phyloP scores from a whole-genome alignment of 768 basidiomycete genomes.

The Trametes punicea region DNA sequence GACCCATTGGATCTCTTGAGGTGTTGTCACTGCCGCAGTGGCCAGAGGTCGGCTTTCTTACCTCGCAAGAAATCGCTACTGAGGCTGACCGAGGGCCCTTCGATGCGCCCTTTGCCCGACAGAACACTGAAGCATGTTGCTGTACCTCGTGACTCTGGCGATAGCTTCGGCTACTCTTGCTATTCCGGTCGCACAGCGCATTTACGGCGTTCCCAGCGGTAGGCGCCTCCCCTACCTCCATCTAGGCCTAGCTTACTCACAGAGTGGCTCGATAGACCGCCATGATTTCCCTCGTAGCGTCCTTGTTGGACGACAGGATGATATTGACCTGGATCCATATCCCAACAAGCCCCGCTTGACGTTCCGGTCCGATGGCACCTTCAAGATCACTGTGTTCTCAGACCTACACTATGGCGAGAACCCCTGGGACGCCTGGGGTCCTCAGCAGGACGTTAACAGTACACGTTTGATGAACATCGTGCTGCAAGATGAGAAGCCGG shows the following conservation, averaged over 20 bases:
- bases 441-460: conserved; percentile 64
- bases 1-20: no score
- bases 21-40: no score
- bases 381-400: conserved; percentile 72
- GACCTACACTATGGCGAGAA: conserved; percentile 78
- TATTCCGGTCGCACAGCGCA: background rate
- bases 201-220: background rate
- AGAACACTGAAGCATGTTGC: no score
- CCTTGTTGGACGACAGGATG: background rate
- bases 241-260: no score
- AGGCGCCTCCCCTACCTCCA: background rate
- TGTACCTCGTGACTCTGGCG: no score
- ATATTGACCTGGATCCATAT: conserved; percentile 38
- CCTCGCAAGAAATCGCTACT: no score
- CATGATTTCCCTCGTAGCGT: no score
- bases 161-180: background rate
- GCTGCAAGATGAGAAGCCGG: conserved; percentile 55
- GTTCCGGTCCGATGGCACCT: conserved; percentile 56
- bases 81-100: no score
- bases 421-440: conserved; percentile 67
- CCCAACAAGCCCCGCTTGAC: conserved; percentile 47
- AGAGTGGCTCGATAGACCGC: no score
- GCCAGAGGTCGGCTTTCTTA: no score
- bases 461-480: conserved; percentile 54
- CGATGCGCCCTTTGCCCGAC: no score